These are phyloP conservation scores for Cryptococcus sp. DNA, from an alignment of 1,284 basidiomycete genomes.

Conservation along the genomic window DNA sequence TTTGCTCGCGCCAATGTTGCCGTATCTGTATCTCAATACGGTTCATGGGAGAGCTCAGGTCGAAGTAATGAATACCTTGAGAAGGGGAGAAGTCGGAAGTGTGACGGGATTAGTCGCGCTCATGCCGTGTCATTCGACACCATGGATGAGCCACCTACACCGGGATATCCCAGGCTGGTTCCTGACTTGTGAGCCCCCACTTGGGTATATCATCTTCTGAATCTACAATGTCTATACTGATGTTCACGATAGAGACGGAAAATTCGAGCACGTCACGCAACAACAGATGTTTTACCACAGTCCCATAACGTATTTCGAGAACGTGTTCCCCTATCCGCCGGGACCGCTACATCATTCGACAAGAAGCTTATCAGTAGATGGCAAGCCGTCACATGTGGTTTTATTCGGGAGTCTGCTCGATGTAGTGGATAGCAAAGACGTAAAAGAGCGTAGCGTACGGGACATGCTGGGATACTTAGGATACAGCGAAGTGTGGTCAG, in stretches of 20 bases:
- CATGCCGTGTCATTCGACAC: conserved; percentile 98
- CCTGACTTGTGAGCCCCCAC: conserved; percentile 84
- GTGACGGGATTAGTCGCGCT: conserved; percentile 65
- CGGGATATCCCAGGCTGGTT: conserved; percentile 68
- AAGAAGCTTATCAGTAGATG: conserved; percentile 51
- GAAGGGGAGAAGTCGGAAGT: conserved; percentile 15
- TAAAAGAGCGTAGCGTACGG: conserved; percentile 40
- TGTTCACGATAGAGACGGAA: conserved; percentile 7
- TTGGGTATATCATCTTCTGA: conserved; percentile 54
- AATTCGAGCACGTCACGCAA: conserved; percentile 65
- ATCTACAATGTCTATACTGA: background rate
- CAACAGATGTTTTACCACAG: conserved; percentile 75
- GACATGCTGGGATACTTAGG: conserved; percentile 56
- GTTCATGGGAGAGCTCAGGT: conserved; percentile 77
- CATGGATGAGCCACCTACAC: conserved; percentile 88
- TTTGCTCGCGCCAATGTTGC: conserved; percentile 55
- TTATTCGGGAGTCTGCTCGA: conserved; percentile 24
- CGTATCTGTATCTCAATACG: conserved; percentile 62
- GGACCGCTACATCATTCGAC: conserved; percentile 17
- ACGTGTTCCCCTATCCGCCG: conserved; percentile 54
- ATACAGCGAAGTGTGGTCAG: conserved; percentile 58
- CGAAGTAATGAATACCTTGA: conserved; percentile 55
- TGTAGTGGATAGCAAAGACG: background rate
- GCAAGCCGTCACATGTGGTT: conserved; percentile 24
- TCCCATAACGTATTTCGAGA: conserved; percentile 62